Base-by-base conservation (phyloP, 352 stramenopile genomes). In the Salisapilia sapeloensis region DNA sequence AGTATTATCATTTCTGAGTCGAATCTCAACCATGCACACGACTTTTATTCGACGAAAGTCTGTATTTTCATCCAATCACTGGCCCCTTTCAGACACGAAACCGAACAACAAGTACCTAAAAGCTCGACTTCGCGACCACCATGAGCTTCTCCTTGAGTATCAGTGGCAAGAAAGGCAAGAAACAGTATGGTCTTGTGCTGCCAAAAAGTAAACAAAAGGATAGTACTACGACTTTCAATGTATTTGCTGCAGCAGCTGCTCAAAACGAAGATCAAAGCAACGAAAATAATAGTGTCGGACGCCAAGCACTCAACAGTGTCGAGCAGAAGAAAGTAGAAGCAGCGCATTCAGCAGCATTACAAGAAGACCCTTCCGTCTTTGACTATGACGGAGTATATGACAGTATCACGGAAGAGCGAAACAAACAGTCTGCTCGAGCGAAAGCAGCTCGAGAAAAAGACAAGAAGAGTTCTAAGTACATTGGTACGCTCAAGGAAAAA, bases 351-450 rank as follows among this genome's bases (percentile, higher is more conserved):
- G 49, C 79, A 41, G 72, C 65, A 24, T 46, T 86, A 3, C 64
- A 54, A 1, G 52, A 89, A 38, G 76, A 94, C 43, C 53, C 80
- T 15, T 76, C 64, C 1, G 74, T 92, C 23, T 95, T 91, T 33
- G 80, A 95, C 42, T 95, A 95, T 33, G 82, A 95, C 46, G 62
- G 64, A 21, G 70, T 90, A 12, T 94, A 93, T 55, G 80, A 95
- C 43, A 44, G 70, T 10, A 85, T 95, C 40, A 69, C 80, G 43
- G 66, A 34, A 19, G 34, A 43, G 2, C 41, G 60, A 6, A 39
- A 55, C 19, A 48, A 45, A 22, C 48, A 72, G 39, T 56, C 53
- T 28, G 34, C 35, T 3, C 48, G 57, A 29, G 53, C 46, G 26
- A 70, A 81, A 23, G 46, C 40, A 1, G 48, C 71, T 38, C 49